Evolutionary conservation across 2,329 filamentous ascomycete genomes (phyloP).

Genomic region (Calycina marina): DNA sequence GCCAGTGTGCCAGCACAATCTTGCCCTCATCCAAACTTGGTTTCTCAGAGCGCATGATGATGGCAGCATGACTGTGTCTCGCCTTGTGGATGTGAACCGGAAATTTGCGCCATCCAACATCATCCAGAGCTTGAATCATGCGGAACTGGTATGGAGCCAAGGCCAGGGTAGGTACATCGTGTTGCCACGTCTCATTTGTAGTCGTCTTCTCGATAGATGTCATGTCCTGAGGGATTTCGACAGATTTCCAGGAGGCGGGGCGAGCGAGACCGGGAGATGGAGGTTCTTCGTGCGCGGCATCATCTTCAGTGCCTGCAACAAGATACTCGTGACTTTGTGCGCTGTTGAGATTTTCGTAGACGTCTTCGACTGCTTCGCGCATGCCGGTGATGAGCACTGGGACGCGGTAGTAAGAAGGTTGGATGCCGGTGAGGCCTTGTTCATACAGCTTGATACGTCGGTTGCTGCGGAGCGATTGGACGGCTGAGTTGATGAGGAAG

Average conservation of each 20-base stretch:
- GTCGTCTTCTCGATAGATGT: conserved; percentile 11
- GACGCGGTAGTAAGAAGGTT: conserved; percentile 57
- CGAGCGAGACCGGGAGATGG: conserved; percentile 8
- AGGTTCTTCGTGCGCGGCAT: conserved; percentile 18
- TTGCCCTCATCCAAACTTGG: conserved; percentile 60
- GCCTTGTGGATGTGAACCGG: conserved; percentile 63
- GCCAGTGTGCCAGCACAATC: conserved; percentile 68
- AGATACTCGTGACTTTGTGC: conserved; percentile 51
- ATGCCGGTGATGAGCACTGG: conserved; percentile 64
- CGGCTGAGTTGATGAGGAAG: conserved; percentile 60
- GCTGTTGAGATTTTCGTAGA: conserved; percentile 20
- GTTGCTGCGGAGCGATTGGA: conserved; percentile 63
- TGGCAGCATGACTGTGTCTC: conserved; percentile 76
- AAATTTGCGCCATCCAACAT: conserved; percentile 48
- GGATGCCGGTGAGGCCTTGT: conserved; percentile 50
- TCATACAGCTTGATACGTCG: conserved; percentile 67
- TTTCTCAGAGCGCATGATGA: conserved; percentile 63
- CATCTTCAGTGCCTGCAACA: conserved; percentile 36
- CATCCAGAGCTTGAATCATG: conserved; percentile 67
- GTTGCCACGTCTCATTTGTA: conserved; percentile 2
- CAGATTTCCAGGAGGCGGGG: conserved; percentile 5
- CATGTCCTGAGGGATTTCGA: conserved; percentile 2
- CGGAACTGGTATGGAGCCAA: conserved; percentile 67
- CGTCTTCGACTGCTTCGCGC: conserved; percentile 58
- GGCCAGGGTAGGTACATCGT: conserved; percentile 51